Base-by-base conservation (phyloP, 805 yeast species). In the Naumovozyma baii region DNA sequence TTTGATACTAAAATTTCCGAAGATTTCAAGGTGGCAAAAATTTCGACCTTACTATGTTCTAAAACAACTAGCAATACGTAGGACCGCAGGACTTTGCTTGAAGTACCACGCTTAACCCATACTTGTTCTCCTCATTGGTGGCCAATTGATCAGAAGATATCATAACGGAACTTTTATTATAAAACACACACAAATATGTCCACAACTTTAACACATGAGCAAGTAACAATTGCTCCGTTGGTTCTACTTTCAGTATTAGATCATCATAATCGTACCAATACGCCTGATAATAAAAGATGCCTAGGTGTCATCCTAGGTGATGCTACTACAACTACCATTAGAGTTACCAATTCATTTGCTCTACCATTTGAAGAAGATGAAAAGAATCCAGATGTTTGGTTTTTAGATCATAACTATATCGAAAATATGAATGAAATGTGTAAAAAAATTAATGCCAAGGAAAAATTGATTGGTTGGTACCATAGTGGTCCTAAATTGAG, bases 311-410 rank as follows among this genome's bases (percentile, higher is more conserved):
- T 92, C 39, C 70, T 92, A 39, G 99, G 99, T 15, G 95, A 86
- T 54, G 74, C 70, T 45, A 64, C 76, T 13, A 52, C 56, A 8
- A 54, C 64, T 14, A 62, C 65, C 1, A 76, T 88, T 36, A 76
- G 79, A 38, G 90, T 88, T 16, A 78, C 96, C 39, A 92, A 92
- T 66, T 82, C 94, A 18, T 92, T 85, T 68, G 99, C 97, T 7
- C 83, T 92, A 37, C 99, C 99, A 1, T 92, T 92, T 58, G 98
- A 92, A 64, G 99, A 92, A 61, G 98, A 92, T 57, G 94, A 83
- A 34, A 82, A 77, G 61, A 83, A 86, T 61, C 75, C 95, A 2
- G 80, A 78, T 16, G 96, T 94, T 34, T 92, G 97, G 97, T 92
- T 92, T 58, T 68, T 92, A 53, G 98, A 92, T 60, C 98, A 92